Evolutionary conservation across 2,329 filamentous ascomycete genomes (phyloP).

Genomic region (Penicillium rolfsii): DNA sequence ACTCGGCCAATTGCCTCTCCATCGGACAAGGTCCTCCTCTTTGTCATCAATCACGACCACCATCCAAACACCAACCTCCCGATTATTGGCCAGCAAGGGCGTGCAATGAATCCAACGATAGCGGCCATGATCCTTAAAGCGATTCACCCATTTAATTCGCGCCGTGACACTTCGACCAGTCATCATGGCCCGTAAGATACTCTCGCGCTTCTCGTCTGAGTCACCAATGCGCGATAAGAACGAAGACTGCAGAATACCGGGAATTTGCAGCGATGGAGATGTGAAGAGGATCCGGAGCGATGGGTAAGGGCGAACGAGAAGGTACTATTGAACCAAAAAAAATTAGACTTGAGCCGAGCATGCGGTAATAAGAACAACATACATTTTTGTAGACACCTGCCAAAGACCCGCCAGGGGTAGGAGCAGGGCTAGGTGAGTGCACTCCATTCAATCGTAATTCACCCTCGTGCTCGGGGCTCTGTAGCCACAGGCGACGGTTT

Average conservation of each 20-base stretch:
- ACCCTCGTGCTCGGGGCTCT: conserved; percentile 19
- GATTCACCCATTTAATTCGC: conserved; percentile 70
- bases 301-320: conserved; percentile 61
- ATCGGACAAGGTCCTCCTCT: conserved; percentile 29
- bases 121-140: conserved; percentile 60
- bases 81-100: conserved; percentile 67
- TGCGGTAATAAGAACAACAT: conserved; percentile 31
- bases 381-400: conserved; percentile 61
- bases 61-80: conserved; percentile 77
- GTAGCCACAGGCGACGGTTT: conserved; percentile 20
- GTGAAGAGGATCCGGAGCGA: conserved; percentile 70
- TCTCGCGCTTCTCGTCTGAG: conserved; percentile 55
- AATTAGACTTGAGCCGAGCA: background rate
- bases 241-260: conserved; percentile 66
- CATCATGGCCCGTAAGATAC: conserved; percentile 61
- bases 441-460: conserved; percentile 5
- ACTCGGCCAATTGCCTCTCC: conserved; percentile 19
- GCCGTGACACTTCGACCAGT: conserved; percentile 72
- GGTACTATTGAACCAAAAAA: conserved; percentile 37
- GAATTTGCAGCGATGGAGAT: conserved; percentile 67
- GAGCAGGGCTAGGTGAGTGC: background rate
- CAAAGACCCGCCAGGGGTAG: conserved; percentile 19
- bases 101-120: conserved; percentile 78
- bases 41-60: conserved; percentile 72
- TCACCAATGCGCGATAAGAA: conserved; percentile 52